phyloP scores from a whole-genome alignment of 1,139 yeast species.

The Pichia sp. region DNA sequence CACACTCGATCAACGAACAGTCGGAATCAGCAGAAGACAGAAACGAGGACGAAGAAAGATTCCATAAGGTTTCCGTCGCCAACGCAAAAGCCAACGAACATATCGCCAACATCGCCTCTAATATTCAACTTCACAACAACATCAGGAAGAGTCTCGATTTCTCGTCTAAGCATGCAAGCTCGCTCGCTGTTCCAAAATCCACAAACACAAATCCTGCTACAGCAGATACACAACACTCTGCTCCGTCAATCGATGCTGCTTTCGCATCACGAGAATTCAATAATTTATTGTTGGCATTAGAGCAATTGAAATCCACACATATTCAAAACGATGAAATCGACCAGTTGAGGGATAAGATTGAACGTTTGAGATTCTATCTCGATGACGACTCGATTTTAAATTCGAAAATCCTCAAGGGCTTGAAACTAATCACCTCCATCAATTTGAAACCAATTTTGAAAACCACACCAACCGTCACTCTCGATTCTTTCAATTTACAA shows the following conservation, averaged over 20 bases:
- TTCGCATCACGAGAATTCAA: constrained; percentile 6
- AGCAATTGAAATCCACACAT: constrained; percentile 13
- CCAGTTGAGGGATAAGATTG: constrained; percentile 12
- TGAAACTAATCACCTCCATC: constrained; percentile 2
- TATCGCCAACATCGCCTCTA: too few relatives aligned
- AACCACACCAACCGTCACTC: constrained; percentile 1
- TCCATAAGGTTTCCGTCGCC: neutral
- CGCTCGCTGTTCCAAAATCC: too few relatives aligned
- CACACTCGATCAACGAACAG: too few relatives aligned
- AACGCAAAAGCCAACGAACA: neutral
- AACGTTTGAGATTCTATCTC: constrained; percentile 14
- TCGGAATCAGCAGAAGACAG: too few relatives aligned
- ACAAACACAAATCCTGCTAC: too few relatives aligned
- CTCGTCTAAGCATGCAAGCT: too few relatives aligned
- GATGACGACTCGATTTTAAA: constrained; percentile 12
- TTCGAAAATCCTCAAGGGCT: constrained; percentile 9
- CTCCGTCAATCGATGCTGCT: neutral
- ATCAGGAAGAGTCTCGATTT: too few relatives aligned
- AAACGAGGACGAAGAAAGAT: too few relatives aligned
- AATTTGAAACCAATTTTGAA: constrained; percentile 5
- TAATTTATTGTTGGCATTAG: constrained; percentile 10
- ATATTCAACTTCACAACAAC: neutral
- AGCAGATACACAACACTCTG: too few relatives aligned
- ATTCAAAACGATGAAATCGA: constrained; percentile 17
- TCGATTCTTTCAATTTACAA: constrained; percentile 10